These are phyloP conservation scores for Capsicum rhomboideum DNA, from an alignment of 257 asterid species.

Conservation along the genomic window DNA sequence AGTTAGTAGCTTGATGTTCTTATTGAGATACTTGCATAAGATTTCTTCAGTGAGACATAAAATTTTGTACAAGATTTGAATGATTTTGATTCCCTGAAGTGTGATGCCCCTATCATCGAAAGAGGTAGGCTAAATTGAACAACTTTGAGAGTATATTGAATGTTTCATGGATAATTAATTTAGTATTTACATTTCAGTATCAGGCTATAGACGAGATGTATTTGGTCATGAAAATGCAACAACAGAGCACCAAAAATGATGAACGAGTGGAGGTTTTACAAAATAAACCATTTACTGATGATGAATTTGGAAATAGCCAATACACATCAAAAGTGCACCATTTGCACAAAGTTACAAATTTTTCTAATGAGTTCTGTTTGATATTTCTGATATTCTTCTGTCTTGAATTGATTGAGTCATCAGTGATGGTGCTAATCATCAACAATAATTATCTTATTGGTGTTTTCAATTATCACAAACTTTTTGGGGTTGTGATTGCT, in stretches of 20 bases:
- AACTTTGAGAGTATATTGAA: neutral
- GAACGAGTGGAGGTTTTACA: too few relatives aligned
- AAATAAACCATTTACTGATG: too few relatives aligned
- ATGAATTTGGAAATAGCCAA: too few relatives aligned
- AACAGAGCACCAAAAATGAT: conserved; percentile 23
- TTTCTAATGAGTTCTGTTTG: neutral
- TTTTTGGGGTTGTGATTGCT: neutral
- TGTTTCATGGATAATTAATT: neutral
- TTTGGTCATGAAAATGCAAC: conserved; percentile 81
- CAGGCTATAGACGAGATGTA: conserved; percentile 29
- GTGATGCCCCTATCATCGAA: conserved; percentile 76
- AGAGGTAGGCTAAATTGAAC: conserved; percentile 40
- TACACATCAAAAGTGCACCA: neutral
- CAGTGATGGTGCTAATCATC: neutral
- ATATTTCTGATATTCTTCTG: neutral
- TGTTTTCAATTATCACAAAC: neutral
- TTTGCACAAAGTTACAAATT: neutral
- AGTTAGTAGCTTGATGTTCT: too few relatives aligned
- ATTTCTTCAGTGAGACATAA: neutral
- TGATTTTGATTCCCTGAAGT: conserved; percentile 21
- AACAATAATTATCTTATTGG: neutral
- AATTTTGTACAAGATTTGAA: neutral
- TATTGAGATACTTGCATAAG: too few relatives aligned
- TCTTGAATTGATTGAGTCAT: too few relatives aligned
- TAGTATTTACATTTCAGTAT: conserved; percentile 18